Percentiles rank a stretch among this genome's conserved stretches.
These are phyloP conservation scores for Margaritispora aquatica DNA, from an alignment of 495 filamentous ascomycete genomes.

Conservation along the genomic window DNA sequence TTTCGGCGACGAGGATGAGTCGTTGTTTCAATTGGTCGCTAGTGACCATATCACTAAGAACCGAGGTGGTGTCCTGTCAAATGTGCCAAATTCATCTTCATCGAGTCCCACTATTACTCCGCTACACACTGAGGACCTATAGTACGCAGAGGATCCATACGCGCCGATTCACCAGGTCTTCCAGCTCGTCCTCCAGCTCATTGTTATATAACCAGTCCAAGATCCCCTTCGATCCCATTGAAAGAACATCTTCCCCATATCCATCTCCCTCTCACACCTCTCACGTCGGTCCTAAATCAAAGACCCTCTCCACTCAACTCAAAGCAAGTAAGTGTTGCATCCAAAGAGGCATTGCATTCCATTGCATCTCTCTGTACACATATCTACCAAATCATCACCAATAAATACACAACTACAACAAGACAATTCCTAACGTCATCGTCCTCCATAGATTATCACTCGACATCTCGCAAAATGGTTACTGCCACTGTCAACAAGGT, in stretches of 20 bases:
- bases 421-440: not conserved
- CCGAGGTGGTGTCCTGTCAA: not conserved
- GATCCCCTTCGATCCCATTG: conserved; percentile 20
- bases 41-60: not conserved
- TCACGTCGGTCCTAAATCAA: conserved; percentile 17
- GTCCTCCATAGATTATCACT: conserved; percentile 50
- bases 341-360: no score
- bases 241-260: conserved; percentile 22
- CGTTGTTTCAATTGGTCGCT: not conserved
- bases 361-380: no score
- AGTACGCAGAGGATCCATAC: not conserved
- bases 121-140: no score
- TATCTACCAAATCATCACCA: no score
- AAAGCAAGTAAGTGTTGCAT: conserved; percentile 3
- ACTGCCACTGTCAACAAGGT: conserved; percentile 71
- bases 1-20: conserved; percentile 2
- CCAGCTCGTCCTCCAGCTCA: no score
- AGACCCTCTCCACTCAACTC: conserved; percentile 18
- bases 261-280: conserved; percentile 17
- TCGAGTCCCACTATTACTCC: not conserved
- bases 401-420: no score
- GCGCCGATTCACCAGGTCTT: conserved; percentile 3
- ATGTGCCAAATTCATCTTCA: not conserved
- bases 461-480: conserved; percentile 59
- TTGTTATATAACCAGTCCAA: conserved; percentile 17